Conservation (phyloP, 116 monocot genomes). For the Phalaenopsis hybrid region DNA sequence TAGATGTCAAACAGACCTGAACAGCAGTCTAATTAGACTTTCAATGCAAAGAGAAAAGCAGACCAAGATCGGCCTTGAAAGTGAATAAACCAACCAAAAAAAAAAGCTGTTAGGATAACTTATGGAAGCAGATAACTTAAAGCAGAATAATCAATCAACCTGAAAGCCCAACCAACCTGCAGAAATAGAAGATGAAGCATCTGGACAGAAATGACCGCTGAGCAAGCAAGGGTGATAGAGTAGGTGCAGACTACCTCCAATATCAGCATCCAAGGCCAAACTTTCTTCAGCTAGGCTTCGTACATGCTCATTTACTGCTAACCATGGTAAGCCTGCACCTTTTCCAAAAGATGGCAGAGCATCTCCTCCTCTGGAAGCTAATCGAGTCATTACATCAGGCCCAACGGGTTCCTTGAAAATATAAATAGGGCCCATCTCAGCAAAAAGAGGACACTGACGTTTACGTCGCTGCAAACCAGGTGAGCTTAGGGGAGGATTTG, state of each 20-base stretch:
- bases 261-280: constrained; percentile 52
- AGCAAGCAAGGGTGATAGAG: constrained; percentile 86
- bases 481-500: constrained; percentile 88
- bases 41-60: neutral
- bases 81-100: neutral
- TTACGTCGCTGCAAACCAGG: constrained; percentile 73
- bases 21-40: neutral
- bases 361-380: constrained; percentile 79
- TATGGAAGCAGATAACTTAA: neutral
- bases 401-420: constrained; percentile 94
- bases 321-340: constrained; percentile 63
- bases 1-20: neutral
- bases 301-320: constrained; percentile 47
- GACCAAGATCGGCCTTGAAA: neutral
- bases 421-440: constrained; percentile 93
- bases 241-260: constrained; percentile 71
- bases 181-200: constrained; percentile 86
- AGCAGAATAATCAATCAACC: neutral
- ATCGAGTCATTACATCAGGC: constrained; percentile 59
- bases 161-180: constrained; percentile 48
- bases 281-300: constrained; percentile 72
- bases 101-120: neutral
- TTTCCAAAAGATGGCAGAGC: constrained; percentile 70
- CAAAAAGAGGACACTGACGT: constrained; percentile 89
- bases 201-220: constrained; percentile 70